Evolutionary conservation across 1,139 yeast genomes (phyloP).

Genomic region (Geotrichum histeridarum): DNA sequence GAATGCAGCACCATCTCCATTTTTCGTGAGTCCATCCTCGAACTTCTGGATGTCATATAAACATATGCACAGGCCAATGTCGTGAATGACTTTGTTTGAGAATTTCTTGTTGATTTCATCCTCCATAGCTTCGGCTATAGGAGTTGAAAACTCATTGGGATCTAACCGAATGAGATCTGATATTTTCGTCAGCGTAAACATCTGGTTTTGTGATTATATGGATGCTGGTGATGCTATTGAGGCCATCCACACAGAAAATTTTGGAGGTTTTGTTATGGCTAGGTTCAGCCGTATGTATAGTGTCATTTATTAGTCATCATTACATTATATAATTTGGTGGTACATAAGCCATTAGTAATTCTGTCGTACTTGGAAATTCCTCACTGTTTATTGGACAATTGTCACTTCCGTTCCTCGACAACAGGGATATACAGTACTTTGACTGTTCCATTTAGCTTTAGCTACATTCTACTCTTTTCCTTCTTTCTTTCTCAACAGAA

Average conservation of each 20-base stretch:
- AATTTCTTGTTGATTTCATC: conserved; percentile 81
- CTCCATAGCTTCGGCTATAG: conserved; percentile 63
- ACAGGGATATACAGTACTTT: no score
- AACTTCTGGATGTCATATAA: conserved; percentile 76
- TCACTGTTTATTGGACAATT: background rate
- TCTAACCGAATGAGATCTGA: conserved; percentile 83
- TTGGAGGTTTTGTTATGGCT: background rate
- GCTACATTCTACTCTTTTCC: no score
- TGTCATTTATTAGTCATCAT: background rate
- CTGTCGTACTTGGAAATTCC: background rate
- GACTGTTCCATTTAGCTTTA: no score
- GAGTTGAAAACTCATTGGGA: conserved; percentile 74
- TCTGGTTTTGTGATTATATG: conserved; percentile 30
- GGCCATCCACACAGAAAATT: background rate
- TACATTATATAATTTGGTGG: background rate
- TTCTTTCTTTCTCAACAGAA: no score
- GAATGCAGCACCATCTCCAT: conserved; percentile 93
- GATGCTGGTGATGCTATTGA: background rate
- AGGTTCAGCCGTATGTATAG: background rate
- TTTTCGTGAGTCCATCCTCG: conserved; percentile 82
- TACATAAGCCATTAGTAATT: background rate
- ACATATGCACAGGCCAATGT: conserved; percentile 76
- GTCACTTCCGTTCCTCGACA: background rate
- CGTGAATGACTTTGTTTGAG: conserved; percentile 71
- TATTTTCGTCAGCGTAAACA: conserved; percentile 80